Conservation (phyloP, 352 stramenopile genomes). For the Pythium coloratum region DNA sequence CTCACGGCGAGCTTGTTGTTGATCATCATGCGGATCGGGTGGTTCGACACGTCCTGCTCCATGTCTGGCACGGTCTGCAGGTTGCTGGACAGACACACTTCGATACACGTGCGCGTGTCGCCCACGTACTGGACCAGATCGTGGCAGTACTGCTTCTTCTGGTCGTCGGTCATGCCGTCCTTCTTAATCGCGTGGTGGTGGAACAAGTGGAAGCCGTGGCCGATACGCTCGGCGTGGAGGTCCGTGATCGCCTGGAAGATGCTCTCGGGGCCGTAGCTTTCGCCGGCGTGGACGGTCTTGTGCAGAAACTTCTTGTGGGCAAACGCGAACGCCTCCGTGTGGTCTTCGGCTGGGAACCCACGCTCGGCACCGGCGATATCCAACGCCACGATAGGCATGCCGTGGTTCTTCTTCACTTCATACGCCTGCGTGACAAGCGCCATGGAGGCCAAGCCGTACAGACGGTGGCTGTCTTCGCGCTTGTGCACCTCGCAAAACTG, state of each 20-base stretch:
- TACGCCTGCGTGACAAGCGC: slow-evolving; percentile 81
- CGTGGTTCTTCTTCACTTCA: slow-evolving; percentile 58
- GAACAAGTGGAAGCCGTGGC: slow-evolving; percentile 85
- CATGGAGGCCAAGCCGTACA: slow-evolving; percentile 84
- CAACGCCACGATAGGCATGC: slow-evolving; percentile 81
- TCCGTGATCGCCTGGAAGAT: slow-evolving; percentile 89
- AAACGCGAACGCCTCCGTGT: slow-evolving; percentile 81
- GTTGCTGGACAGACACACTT: slow-evolving; percentile 89
- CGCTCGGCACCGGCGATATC: slow-evolving; percentile 83
- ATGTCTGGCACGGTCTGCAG: slow-evolving; percentile 84
- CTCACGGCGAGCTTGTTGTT: slow-evolving; percentile 78
- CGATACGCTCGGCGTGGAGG: slow-evolving; percentile 84
- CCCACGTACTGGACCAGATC: slow-evolving; percentile 84
- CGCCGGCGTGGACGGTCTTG: slow-evolving; percentile 87
- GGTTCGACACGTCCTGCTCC: slow-evolving; percentile 62
- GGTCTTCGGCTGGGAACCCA: slow-evolving; percentile 78
- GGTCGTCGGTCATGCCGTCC: slow-evolving; percentile 41
- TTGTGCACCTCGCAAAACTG: slow-evolving; percentile 85
- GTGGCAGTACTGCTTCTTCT: slow-evolving; percentile 69
- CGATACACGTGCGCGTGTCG: slow-evolving; percentile 77
- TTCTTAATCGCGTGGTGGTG: slow-evolving; percentile 72
- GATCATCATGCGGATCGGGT: slow-evolving; percentile 83
- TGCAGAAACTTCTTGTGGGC: slow-evolving; percentile 89
- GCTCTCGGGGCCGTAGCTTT: slow-evolving; percentile 85
- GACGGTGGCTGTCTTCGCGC: slow-evolving; percentile 62